Evolutionary conservation across 1,139 yeast species (phyloP), one percentile per base, ranked within the genome.

Genomic region (Geotrichum carabidarum): DNA sequence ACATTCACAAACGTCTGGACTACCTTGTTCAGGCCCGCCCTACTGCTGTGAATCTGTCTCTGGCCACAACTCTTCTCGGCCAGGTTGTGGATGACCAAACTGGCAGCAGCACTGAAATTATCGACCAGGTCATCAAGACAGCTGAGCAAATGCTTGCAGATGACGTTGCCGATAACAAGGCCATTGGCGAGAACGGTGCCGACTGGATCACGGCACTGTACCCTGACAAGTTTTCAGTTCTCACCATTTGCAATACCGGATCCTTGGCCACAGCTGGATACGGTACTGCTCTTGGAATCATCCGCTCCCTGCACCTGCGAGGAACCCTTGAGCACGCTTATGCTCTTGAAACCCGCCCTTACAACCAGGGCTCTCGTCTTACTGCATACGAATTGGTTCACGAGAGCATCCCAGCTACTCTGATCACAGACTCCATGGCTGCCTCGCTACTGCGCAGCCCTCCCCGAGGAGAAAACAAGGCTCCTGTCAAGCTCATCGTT

Each of bases 221-320:
- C 44, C 55, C 27, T 18, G 54, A 44, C 50, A 61, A 62, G 49
- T 84, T 90, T 66, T 80, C 95, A 0, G 91, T 89, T 3, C 71
- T 91, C 66, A 93, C 98, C 1, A 86, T 91, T 56, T 74, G 78
- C 65, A 74, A 74, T 59, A 74, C 78, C 5, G 78, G 78, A 0
- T 88, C 98, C 0, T 75, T 93, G 59, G 99, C 99, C 1, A 93
- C 98, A 1, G 89, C 98, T 2, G 98, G 98, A 1, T 93, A 90
- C 67, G 99, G 99, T 22, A 93, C 99, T 7, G 98, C 98, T 0
- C 76, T 93, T 45, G 98, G 98, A 15, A 87, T 91, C 27, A 82
- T 93, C 50, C 80, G 98, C 61, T 82, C 96, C 0, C 75, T 87
- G 27, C 68, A 72, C 44, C 62, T 67, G 1, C 61, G 57, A 34